phyloP scores from a whole-genome alignment of 768 basidiomycete species.

The Calocera viscosa region DNA sequence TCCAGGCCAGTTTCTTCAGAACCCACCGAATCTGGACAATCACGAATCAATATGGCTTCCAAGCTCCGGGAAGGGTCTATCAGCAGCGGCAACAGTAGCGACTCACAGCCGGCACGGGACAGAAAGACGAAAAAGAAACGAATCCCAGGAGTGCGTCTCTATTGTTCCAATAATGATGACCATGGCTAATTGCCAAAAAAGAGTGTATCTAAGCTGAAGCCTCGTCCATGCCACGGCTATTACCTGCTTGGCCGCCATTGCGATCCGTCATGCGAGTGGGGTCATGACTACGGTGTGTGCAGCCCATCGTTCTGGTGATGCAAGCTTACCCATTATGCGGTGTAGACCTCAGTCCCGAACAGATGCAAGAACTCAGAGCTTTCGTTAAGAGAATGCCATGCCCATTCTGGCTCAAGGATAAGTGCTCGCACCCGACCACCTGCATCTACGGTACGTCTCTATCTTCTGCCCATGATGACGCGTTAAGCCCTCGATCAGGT shows the following conservation, averaged over 20 bases:
- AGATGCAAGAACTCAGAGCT: neutral
- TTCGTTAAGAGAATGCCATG: slow-evolving; percentile 3
- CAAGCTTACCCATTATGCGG: neutral
- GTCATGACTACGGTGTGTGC: neutral
- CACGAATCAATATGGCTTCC: neutral
- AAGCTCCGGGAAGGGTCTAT: neutral
- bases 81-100: neutral
- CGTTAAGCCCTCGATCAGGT: neutral
- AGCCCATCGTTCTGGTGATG: neutral
- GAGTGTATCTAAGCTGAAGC: neutral
- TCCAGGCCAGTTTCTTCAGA: neutral
- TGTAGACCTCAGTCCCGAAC: neutral
- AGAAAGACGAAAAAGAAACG: neutral
- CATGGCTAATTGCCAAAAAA: neutral
- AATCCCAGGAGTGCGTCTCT: neutral
- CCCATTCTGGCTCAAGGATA: slow-evolving; percentile 5
- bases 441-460: neutral
- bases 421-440: neutral
- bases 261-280: neutral
- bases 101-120: neutral
- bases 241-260: neutral
- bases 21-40: neutral
- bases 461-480: neutral
- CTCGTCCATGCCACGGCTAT: slow-evolving; percentile 1
- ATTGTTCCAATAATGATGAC: neutral